A percentile compares a stretch with the other conserved stretches of the same genome.
These are phyloP conservation scores for Sarcodon sp. DNA, from an alignment of 768 basidiomycete genomes.

Conservation along the genomic window DNA sequence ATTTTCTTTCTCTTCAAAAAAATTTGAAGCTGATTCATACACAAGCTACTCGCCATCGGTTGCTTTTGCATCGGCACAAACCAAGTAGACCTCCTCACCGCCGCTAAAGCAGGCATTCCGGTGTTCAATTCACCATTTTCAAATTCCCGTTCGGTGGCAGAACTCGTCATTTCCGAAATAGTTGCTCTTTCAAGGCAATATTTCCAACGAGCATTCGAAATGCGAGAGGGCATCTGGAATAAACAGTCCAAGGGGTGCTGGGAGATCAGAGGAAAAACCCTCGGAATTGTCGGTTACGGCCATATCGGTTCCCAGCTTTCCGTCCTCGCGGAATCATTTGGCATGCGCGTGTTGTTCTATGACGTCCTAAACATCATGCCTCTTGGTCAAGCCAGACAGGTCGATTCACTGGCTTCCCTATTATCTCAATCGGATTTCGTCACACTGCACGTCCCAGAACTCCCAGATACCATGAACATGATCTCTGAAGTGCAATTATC, in stretches of 20 bases:
- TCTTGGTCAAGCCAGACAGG: conserved; percentile 84
- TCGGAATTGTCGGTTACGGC: conserved; percentile 97
- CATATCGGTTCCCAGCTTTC: conserved; percentile 97
- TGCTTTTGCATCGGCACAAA: conserved; percentile 99
- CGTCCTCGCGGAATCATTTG: conserved; percentile 92
- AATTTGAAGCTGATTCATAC: background rate
- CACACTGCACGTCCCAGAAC: conserved; percentile 92
- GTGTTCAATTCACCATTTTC: conserved; percentile 99
- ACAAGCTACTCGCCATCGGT: conserved; percentile 85
- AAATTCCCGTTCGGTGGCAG: conserved; percentile 97
- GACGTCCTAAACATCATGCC: conserved; percentile 98
- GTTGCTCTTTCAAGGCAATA: conserved; percentile 91
- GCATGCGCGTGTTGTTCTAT: conserved; percentile 90
- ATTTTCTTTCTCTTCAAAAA: conserved; percentile 8
- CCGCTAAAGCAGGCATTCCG: conserved; percentile 81
- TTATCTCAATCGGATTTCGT: conserved; percentile 83
- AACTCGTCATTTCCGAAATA: conserved; percentile 91
- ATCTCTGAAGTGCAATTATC: conserved; percentile 65
- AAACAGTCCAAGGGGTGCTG: conserved; percentile 98
- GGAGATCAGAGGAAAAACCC: conserved; percentile 95
- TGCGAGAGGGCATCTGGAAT: conserved; percentile 91
- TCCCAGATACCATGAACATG: conserved; percentile 92
- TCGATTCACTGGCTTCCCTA: conserved; percentile 65
- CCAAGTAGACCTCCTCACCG: conserved; percentile 84
- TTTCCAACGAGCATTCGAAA: conserved; percentile 77